Evolutionary conservation across 257 asterid genomes (phyloP), one percentile per base, ranked within the genome.

Genomic region (Przewalskia tangutica): DNA sequence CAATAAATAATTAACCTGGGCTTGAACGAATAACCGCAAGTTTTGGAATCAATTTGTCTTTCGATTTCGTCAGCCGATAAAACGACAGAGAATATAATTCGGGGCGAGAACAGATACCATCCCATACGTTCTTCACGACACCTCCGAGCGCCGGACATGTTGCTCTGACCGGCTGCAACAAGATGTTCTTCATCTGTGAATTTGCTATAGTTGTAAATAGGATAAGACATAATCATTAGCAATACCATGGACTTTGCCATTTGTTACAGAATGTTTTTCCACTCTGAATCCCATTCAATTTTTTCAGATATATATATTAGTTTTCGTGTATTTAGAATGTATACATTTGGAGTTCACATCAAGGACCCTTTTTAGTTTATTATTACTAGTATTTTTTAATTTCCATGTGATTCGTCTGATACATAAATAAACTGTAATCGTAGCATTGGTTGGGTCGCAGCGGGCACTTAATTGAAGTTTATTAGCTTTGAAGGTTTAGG

Each of bases 141-240:
- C 85, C 88, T 23, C 88, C 84, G 13, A 71, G 84, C n/a, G 62
- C 86, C 88, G 8, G 82, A 80, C 81, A 85, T 85, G 82, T 85
- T 85, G 79, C 85, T 85, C 81, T 85, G 85, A 2, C 87, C 87
- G 6, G 85, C 82, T 9, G 87, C 7, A 82, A 40, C 65, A 85
- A 78, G 23, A 85, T 82, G 11, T 18, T 67, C 50, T 58, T 77
- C 55, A 64, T 54, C 58, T 54, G 50, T 46, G 44, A 51, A 17
- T 38, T 58, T 18, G 77, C 77, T 10, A 5, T 44, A 70, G 38
- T 1, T 70, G 38, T 70, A 5, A 70, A 70, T 44, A 42, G 8
- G 10, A 70, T 42, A 18, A 42, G 55, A 55, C 77, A 70, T 70
- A 44, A 42, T 20, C 77, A 42, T 9, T 5, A 70, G 38, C 16